Evolutionary conservation across 208 protist genomes (phyloP), one percentile per base, ranked within the genome.

Genomic region (Acanthamoeba lenticulata): DNA sequence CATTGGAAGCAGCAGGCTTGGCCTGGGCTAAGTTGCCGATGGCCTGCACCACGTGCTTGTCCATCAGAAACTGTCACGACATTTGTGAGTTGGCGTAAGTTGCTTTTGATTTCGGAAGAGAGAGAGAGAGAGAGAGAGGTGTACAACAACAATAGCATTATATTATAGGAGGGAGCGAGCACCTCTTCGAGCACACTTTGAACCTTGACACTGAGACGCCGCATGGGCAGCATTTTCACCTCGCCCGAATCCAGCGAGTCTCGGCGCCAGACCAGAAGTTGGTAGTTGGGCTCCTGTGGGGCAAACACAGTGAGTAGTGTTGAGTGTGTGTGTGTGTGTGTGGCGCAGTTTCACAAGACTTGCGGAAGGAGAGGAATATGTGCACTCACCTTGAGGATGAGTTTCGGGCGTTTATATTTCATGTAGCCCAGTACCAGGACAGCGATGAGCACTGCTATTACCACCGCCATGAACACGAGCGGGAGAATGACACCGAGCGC

Each of bases 371-470:
- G 29, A 85, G 42, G 36, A 19, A 81, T 2, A 17, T 3, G 32
- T 57, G 52, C 52, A n/a, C 15, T 9, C 55, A 55, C 74, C 74
- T 85, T 85, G 74, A 85, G 74, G 29, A 85, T 85, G 44, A 85
- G 44, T 42, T 85, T 85, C 1, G 74, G 74, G 7, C 74, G 74
- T 24, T 57, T 57, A 42, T 85, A 85, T 42, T 55, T 55, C 74
- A 85, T 85, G 45, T 85, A 85, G 1, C 74, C 74, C 5, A 85
- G 44, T 4, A 85, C 15, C 27, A 85, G 24, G 42, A 85, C 42
- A 27, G 74, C 44, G n/a, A 85, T 2, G 0, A 85, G 74, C 9
- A 85, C 15, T 0, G 74, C 74, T 1, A 47, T 19, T 42, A 85
- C 74, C 24, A 85, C 74, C 1, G n/a, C 27, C 27, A 85, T 24